Conservation (phyloP, 805 yeast genomes). For the Candida insectorum region DNA sequence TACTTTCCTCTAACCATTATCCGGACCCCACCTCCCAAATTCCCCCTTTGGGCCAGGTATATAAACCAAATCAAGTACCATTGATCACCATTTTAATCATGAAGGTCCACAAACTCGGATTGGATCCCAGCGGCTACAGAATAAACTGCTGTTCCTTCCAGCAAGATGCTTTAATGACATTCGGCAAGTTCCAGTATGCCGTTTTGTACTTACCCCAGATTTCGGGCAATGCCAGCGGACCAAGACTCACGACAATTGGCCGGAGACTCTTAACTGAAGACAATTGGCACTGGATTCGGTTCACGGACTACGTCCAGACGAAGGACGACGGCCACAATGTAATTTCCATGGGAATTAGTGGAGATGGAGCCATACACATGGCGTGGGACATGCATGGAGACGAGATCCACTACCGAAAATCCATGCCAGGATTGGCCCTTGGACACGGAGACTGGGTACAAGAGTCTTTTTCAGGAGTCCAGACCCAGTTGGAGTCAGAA, state of each 20-base stretch:
- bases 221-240: constrained; percentile 8
- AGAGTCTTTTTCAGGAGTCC: constrained; percentile 3
- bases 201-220: constrained; percentile 6
- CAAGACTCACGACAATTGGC: constrained; percentile 11
- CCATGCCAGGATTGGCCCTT: constrained; percentile 7
- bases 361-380: constrained; percentile 16
- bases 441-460: constrained; percentile 1
- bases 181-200: constrained; percentile 12
- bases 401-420: no score
- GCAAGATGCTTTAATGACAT: no score
- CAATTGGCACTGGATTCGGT: constrained; percentile 11
- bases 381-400: constrained; percentile 20
- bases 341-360: constrained; percentile 18
- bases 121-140: no score
- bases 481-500: constrained; percentile 3
- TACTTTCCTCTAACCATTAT: no score
- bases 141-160: no score
- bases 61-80: no score
- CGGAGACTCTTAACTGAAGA: constrained; percentile 7
- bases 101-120: no score
- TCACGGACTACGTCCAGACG: constrained; percentile 14
- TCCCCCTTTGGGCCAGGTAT: no score
- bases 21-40: no score
- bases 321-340: constrained; percentile 18
- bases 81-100: no score